Evolutionary conservation across 495 filamentous ascomycete species (phyloP), one percentile per base, ranked within the genome.

Genomic region (Neurospora africana): DNA sequence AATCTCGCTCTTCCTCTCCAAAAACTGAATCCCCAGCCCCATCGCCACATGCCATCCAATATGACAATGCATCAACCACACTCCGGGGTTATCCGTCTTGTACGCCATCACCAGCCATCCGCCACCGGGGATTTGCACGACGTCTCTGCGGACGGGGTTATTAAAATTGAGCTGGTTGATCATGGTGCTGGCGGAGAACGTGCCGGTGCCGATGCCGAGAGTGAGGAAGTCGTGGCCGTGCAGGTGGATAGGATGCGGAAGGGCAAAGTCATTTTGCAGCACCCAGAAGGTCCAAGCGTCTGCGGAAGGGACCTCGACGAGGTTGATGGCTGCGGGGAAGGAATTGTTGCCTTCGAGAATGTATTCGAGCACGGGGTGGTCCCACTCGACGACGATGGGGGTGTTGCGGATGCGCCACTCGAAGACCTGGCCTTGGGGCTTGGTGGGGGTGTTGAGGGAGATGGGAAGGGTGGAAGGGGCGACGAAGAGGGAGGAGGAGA

Each of bases 211-310:
- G 72, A 89, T 84, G 17, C 82, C 82, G 5, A 91, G 78, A 11
- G 89, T 81, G 53, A 78, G 80, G 78, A 91, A 91, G 71, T 89
- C 83, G 76, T 90, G 84, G 1, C 87, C 88, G 76, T 89, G 86
- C 13, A 91, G 77, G 71, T 89, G 86, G 40, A 89, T 84, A 15
- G 85, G 87, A 68, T 85, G 88, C 38, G 75, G 74, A 10, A 79
- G 69, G 23, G 71, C 70, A 15, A 76, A 74, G 2, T 73, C 70
- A 71, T 81, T 83, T 68, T 82, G 72, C 13, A 88, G 77, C 2
- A 87, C 75, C 74, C 74, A 76, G 61, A 76, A 79, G 2, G 73
- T 70, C 79, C 79, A 80, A 11, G 70, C 30, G 40, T 79, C 68
- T 0, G 74, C 70, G 6, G 72, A 58, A n/a, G 79, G 78, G 69